phyloP scores from a whole-genome alignment of 2,329 filamentous ascomycete genomes.

The Ceratocystiopsis brevicomis region DNA sequence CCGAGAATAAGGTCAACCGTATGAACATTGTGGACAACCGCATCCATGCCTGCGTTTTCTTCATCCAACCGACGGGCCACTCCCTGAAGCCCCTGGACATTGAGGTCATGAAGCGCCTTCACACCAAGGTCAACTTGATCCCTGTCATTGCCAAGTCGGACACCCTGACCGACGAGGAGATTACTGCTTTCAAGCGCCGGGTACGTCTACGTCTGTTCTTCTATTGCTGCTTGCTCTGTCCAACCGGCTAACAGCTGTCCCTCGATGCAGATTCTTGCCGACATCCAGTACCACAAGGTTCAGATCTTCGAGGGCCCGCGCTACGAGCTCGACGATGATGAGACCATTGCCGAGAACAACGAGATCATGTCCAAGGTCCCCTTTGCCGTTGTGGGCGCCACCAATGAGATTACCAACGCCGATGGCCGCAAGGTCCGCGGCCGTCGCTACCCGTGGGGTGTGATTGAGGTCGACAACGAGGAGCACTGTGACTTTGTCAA shows the following conservation, averaged over 20 bases:
- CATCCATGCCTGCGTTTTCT: constrained; percentile 97
- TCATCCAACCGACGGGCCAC: constrained; percentile 97
- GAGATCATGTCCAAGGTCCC: constrained; percentile 99
- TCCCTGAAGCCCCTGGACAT: constrained; percentile 96
- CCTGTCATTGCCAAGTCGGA: constrained; percentile 98
- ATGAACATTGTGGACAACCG: constrained; percentile 99
- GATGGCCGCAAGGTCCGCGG: constrained; percentile 93
- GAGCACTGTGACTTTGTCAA: constrained; percentile 99
- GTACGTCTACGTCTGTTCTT: constrained; percentile 67
- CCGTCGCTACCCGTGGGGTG: constrained; percentile 92
- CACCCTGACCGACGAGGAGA: constrained; percentile 93
- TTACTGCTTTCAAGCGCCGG: constrained; percentile 82
- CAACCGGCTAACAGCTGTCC: constrained; percentile 3
- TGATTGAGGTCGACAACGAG: constrained; percentile 98
- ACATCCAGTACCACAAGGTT: constrained; percentile 93
- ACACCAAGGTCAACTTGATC: constrained; percentile 99
- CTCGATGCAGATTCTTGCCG: constrained; percentile 74
- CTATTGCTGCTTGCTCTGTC: too few species aligned
- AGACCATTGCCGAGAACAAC: constrained; percentile 98
- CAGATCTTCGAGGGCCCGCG: constrained; percentile 98
- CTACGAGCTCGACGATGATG: constrained; percentile 96
- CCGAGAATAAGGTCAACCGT: constrained; percentile 99
- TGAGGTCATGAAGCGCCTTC: constrained; percentile 96
- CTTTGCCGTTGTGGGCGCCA: constrained; percentile 93
- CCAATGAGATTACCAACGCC: constrained; percentile 74